A percentile compares a stretch with the other conserved stretches of the same genome.
These are phyloP conservation scores for Serendipita sp. DNA, from an alignment of 768 basidiomycete species.

Conservation along the genomic window DNA sequence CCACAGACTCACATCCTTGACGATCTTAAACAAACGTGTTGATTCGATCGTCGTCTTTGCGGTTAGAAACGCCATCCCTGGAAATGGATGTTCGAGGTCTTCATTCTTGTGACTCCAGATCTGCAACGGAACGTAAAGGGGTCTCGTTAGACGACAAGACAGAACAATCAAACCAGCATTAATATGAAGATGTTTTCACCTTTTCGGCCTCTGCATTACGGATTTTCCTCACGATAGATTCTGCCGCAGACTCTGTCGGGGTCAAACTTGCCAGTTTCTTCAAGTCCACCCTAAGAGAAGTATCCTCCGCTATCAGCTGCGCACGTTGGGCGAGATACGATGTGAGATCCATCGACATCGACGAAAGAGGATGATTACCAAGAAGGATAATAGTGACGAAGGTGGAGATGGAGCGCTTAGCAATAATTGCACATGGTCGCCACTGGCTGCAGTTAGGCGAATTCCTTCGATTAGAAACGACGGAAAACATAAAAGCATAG, in stretches of 20 bases:
- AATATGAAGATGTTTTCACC: background rate
- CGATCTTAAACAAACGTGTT: constrained; percentile 43
- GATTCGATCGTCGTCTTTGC: constrained; percentile 41
- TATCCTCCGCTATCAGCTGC: constrained; percentile 25
- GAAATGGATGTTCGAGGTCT: constrained; percentile 44
- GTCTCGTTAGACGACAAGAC: no score
- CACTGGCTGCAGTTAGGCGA: no score
- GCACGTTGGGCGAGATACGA: constrained; percentile 12
- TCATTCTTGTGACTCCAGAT: constrained; percentile 61
- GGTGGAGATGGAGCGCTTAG: no score
- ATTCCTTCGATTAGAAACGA: no score
- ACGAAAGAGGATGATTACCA: background rate
- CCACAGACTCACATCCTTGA: constrained; percentile 32
- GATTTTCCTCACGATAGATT: constrained; percentile 36
- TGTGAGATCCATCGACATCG: constrained; percentile 5
- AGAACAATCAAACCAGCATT: no score
- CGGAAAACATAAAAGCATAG: no score
- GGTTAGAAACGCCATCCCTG: constrained; percentile 65
- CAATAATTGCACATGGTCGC: no score
- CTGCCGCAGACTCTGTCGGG: constrained; percentile 33
- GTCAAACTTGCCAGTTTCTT: constrained; percentile 17
- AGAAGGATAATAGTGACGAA: no score
- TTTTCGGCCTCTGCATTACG: constrained; percentile 33
- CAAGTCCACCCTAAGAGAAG: constrained; percentile 36
- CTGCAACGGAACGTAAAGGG: constrained; percentile 22